Conservation (phyloP, 352 stramenopile species). For the Blastocystis sp. region DNA sequence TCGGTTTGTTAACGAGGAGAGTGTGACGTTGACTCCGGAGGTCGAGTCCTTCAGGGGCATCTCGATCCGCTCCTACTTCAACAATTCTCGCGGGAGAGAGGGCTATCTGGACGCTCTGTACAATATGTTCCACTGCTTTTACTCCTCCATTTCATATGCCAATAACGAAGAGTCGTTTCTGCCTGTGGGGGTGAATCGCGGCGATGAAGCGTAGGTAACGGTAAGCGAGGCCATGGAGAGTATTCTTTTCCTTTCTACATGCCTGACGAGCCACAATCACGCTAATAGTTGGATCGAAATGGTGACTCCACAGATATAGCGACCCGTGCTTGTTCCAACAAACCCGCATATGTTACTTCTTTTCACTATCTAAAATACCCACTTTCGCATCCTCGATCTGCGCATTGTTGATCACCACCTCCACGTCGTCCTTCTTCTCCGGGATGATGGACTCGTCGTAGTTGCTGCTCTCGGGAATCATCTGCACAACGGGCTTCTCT, state of each 20-base stretch:
- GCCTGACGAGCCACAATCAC: conserved; percentile 53
- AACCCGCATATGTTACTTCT: neutral
- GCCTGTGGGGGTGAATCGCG: neutral
- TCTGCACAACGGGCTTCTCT: conserved; percentile 44
- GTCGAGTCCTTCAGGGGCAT: conserved; percentile 25
- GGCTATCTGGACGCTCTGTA: conserved; percentile 9
- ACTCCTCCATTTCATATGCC: neutral
- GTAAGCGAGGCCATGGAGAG: conserved; percentile 35
- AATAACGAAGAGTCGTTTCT: neutral
- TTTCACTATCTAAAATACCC: neutral
- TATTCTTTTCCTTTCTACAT: conserved; percentile 55
- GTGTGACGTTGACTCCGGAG: neutral
- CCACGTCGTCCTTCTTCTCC: conserved; percentile 48
- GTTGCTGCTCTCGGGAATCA: conserved; percentile 60
- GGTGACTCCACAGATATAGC: neutral
- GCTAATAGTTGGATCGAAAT: conserved; percentile 60
- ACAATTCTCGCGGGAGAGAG: neutral
- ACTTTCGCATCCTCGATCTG: conserved; percentile 8
- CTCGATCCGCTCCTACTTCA: neutral
- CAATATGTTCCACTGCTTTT: conserved; percentile 49
- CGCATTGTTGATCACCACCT: conserved; percentile 45
- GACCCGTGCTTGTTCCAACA: neutral
- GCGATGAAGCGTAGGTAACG: neutral
- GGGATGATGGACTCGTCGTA: conserved; percentile 62
- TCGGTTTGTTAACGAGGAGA: neutral